phyloP scores from a whole-genome alignment of 2,329 filamentous ascomycete species.

The Phyllosticta ampelicida region DNA sequence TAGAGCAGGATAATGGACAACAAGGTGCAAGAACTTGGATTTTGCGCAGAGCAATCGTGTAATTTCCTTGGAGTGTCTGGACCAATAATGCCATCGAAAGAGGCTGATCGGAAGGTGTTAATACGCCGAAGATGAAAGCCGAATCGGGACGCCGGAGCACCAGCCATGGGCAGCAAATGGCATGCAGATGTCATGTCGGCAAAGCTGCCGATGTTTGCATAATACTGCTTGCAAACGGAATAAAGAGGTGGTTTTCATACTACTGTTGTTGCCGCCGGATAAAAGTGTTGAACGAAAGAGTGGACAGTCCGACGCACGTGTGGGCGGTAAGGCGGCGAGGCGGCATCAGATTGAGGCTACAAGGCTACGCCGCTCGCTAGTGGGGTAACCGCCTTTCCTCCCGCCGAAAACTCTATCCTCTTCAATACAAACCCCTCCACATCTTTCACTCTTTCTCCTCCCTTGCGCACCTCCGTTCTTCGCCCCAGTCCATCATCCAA shows the following conservation, averaged over 20 bases:
- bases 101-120: background rate
- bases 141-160: background rate
- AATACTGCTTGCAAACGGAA: background rate
- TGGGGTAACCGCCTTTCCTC: background rate
- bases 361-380: background rate
- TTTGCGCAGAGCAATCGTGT: too few species aligned
- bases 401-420: slow-evolving; percentile 1
- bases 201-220: too few species aligned
- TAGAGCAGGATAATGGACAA: background rate
- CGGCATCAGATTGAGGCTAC: background rate
- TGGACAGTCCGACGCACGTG: background rate
- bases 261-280: background rate
- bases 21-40: background rate
- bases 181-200: too few species aligned
- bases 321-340: background rate
- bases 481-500: slow-evolving; percentile 20
- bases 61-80: background rate
- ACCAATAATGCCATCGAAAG: background rate
- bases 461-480: slow-evolving; percentile 14
- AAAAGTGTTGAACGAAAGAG: background rate
- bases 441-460: slow-evolving; percentile 13
- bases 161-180: background rate
- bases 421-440: slow-evolving; percentile 10
- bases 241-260: background rate
- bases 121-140: background rate